Conservation (phyloP, 768 basidiomycete species). For the Gloeophyllum trabeum region DNA sequence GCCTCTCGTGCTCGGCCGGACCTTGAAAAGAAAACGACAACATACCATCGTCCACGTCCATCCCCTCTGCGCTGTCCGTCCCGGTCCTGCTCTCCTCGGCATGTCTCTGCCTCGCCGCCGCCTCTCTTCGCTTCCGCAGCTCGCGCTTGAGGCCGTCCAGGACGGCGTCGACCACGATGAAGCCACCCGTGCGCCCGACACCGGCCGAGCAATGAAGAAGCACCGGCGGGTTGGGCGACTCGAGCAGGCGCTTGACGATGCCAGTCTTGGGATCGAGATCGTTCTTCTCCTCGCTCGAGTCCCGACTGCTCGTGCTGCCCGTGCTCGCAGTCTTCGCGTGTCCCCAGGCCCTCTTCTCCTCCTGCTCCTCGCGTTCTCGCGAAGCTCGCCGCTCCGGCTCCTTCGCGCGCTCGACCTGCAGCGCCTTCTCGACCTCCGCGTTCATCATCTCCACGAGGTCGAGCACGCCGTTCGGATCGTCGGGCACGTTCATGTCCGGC, state of each 20-base stretch:
- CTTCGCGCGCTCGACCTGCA: conserved; percentile 9
- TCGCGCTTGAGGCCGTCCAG: conserved; percentile 64
- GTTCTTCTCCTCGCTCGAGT: conserved; percentile 9
- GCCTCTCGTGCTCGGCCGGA: background rate
- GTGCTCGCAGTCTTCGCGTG: conserved; percentile 2
- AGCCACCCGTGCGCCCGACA: conserved; percentile 90
- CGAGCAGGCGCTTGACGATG: conserved; percentile 39
- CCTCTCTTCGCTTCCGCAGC: conserved; percentile 25
- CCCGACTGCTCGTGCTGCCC: conserved; percentile 3
- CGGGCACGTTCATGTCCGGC: conserved; percentile 95
- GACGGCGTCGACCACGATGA: conserved; percentile 83
- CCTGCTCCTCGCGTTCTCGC: conserved; percentile 11
- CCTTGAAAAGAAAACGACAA: background rate
- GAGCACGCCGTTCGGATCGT: conserved; percentile 66
- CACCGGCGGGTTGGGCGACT: conserved; percentile 40
- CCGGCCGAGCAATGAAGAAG: conserved; percentile 90
- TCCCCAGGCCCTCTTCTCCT: conserved; percentile 5
- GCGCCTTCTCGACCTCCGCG: conserved; percentile 13
- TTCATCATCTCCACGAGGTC: conserved; percentile 67
- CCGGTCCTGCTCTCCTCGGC: conserved; percentile 3
- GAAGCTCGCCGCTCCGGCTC: conserved; percentile 9
- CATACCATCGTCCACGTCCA: conserved; percentile 16
- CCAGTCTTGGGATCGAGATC: conserved; percentile 46
- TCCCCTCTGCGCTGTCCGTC: conserved; percentile 5
- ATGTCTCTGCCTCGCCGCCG: conserved; percentile 4